Conservation (phyloP, 345 rosid species). For the Kernera saxatilis region DNA sequence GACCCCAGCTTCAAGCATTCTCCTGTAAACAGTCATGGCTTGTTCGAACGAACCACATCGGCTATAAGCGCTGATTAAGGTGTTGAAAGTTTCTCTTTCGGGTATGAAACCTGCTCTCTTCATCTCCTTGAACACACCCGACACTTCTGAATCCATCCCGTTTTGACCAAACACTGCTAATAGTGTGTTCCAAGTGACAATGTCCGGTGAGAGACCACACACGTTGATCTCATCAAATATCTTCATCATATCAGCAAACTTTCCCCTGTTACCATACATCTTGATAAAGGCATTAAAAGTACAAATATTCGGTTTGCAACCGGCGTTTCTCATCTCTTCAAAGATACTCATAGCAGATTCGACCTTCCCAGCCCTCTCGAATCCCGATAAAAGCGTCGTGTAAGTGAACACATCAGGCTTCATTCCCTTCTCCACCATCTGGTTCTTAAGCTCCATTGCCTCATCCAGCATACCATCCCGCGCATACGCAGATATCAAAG, state of each 20-base stretch:
- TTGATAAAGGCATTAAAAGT: constrained; percentile 90
- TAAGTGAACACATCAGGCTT: constrained; percentile 93
- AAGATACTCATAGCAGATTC: constrained; percentile 68
- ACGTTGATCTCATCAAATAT: constrained; percentile 73
- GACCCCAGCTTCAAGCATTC: constrained; percentile 87
- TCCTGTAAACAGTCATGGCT: constrained; percentile 74
- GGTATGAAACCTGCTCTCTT: constrained; percentile 94
- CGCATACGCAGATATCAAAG: constrained; percentile 79
- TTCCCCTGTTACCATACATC: constrained; percentile 90
- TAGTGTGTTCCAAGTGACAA: constrained; percentile 94
- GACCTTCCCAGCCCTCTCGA: constrained; percentile 81
- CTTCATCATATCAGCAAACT: constrained; percentile 87
- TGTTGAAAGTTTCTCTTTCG: constrained; percentile 89
- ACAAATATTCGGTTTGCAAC: constrained; percentile 87
- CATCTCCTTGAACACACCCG: constrained; percentile 94
- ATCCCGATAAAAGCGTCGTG: constrained; percentile 86
- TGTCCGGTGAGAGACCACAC: constrained; percentile 60
- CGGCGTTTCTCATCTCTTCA: constrained; percentile 70
- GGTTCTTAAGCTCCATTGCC: constrained; percentile 70
- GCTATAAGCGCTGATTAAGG: constrained; percentile 85
- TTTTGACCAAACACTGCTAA: constrained; percentile 91
- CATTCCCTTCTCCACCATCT: constrained; percentile 63
- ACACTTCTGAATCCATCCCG: constrained; percentile 83
- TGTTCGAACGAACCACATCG: constrained; percentile 84
- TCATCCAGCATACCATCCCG: constrained; percentile 72